A percentile compares a stretch with the other conserved stretches of the same genome.
phyloP scores from a whole-genome alignment of 345 rosid genomes.

The Sapria himalayana region DNA sequence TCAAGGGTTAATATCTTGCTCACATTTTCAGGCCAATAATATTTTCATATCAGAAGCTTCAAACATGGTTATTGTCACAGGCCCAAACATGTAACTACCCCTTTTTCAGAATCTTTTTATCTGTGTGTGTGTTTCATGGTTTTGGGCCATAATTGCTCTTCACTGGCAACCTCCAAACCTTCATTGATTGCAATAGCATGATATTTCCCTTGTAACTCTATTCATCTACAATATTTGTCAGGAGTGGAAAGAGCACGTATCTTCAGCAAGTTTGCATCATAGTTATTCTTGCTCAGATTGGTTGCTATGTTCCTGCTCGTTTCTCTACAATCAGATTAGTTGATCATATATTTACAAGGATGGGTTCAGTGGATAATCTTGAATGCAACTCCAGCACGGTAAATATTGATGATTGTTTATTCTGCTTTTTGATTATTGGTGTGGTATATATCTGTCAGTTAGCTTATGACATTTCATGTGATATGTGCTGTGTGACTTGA shows the following conservation, averaged over 20 bases:
- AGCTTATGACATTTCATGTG: too few relatives aligned
- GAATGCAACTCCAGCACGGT: slow-evolving; percentile 96
- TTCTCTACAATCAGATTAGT: slow-evolving; percentile 62
- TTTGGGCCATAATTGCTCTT: background rate
- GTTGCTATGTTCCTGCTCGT: slow-evolving; percentile 86
- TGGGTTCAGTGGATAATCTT: slow-evolving; percentile 74
- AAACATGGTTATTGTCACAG: slow-evolving; percentile 71
- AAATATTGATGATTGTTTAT: slow-evolving; percentile 8
- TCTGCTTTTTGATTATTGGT: too few relatives aligned
- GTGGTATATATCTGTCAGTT: too few relatives aligned
- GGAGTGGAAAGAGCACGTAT: slow-evolving; percentile 99
- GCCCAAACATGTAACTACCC: slow-evolving; percentile 77
- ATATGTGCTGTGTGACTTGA: too few relatives aligned
- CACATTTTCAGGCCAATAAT: slow-evolving; percentile 58
- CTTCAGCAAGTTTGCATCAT: slow-evolving; percentile 89
- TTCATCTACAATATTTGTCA: slow-evolving; percentile 13
- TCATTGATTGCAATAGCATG: too few relatives aligned
- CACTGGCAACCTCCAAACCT: too few relatives aligned
- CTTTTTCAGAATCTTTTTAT: slow-evolving; percentile 2
- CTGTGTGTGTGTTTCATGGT: background rate
- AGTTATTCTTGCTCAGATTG: slow-evolving; percentile 87
- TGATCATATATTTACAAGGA: slow-evolving; percentile 88
- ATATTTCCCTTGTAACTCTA: too few relatives aligned
- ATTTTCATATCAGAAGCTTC: slow-evolving; percentile 86
- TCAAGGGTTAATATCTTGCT: slow-evolving; percentile 4